Conservation (phyloP, 805 yeast genomes). For the Barnettozyma sucrosica region DNA sequence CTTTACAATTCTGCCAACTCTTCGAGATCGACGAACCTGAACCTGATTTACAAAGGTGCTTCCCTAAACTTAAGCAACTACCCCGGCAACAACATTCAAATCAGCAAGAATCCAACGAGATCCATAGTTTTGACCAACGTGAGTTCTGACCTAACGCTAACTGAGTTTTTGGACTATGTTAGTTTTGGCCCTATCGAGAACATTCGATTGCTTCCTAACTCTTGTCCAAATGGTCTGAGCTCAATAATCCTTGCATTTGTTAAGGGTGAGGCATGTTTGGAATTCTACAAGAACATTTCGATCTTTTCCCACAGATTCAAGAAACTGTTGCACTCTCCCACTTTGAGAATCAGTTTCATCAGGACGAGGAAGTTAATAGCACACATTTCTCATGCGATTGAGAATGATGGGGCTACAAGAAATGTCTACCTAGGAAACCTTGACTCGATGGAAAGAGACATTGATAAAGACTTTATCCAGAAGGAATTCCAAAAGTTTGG, state of each 20-base stretch:
- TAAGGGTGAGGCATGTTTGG: constrained; percentile 30
- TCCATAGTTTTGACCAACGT: constrained; percentile 22
- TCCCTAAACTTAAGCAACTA: not conserved
- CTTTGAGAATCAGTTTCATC: constrained; percentile 32
- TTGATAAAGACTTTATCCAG: constrained; percentile 37
- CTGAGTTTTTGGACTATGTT: constrained; percentile 38
- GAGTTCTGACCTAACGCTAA: constrained; percentile 14
- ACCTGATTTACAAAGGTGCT: not conserved
- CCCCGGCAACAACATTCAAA: constrained; percentile 8
- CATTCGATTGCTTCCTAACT: constrained; percentile 35
- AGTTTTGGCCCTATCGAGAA: constrained; percentile 61
- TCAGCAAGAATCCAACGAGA: constrained; percentile 21
- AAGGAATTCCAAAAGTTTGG: constrained; percentile 52
- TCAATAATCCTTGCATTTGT: constrained; percentile 22
- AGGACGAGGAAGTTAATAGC: constrained; percentile 25
- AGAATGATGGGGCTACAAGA: constrained; percentile 86
- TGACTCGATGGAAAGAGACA: constrained; percentile 37
- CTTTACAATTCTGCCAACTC: constrained; percentile 4
- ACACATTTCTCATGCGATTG: constrained; percentile 38
- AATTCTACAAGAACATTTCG: constrained; percentile 33
- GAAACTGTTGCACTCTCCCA: constrained; percentile 33
- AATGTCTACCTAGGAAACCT: constrained; percentile 84
- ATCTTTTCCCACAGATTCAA: constrained; percentile 33
- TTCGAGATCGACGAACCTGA: constrained; percentile 9
- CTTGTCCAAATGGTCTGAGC: constrained; percentile 22